phyloP scores from a whole-genome alignment of 1,284 basidiomycete species.

The Heterobasidion annosum region DNA sequence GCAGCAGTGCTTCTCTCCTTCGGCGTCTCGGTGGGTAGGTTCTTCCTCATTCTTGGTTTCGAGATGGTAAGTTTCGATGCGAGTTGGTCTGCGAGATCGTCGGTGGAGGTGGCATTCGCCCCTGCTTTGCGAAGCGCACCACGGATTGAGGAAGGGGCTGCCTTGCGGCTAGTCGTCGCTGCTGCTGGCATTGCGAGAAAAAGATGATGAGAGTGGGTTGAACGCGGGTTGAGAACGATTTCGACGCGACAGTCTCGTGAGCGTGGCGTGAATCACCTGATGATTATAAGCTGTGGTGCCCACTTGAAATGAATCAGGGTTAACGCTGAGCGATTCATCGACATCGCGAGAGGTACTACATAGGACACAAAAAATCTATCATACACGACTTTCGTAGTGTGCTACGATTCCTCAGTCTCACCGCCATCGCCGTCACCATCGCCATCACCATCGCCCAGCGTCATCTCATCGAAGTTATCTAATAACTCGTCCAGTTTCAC shows the following conservation, averaged over 20 bases:
- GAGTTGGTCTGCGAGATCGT: constrained; percentile 10
- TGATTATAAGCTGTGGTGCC: not conserved
- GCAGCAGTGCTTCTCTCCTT: constrained; percentile 21
- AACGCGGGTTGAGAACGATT: not conserved
- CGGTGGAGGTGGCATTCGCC: constrained; percentile 2
- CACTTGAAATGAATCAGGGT: not conserved
- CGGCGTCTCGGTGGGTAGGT: constrained; percentile 1
- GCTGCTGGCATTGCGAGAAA: not conserved
- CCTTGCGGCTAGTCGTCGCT: not conserved
- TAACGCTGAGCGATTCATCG: not conserved
- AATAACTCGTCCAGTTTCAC: constrained; percentile 83
- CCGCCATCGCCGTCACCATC: too few relatives aligned
- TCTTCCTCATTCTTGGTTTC: constrained; percentile 4
- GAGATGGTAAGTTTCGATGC: constrained; percentile 10
- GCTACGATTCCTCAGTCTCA: too few relatives aligned
- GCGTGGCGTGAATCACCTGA: not conserved
- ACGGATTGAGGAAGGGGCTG: not conserved
- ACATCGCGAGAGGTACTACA: not conserved
- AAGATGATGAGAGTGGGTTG: not conserved
- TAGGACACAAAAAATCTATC: not conserved
- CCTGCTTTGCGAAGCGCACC: not conserved
- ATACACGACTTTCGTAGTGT: not conserved
- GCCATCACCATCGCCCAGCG: constrained; percentile 30
- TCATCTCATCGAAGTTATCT: constrained; percentile 88
- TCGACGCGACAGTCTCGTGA: not conserved